Conservation (phyloP, 176 grass and related monocot species). For the Eremochloa ophiuroides region DNA sequence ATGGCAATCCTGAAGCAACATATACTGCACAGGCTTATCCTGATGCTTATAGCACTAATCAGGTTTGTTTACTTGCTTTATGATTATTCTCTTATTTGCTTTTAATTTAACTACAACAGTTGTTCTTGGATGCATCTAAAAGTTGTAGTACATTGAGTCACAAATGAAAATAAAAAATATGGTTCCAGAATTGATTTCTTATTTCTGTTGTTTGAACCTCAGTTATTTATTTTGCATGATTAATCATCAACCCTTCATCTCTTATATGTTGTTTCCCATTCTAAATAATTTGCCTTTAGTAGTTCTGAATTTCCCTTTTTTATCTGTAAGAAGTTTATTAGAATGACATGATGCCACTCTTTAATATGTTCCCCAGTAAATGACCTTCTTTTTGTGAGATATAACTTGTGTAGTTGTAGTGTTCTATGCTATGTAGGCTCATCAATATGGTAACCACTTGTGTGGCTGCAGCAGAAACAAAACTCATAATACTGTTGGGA, state of each 20-base stretch:
- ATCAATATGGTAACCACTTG: background rate
- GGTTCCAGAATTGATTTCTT: background rate
- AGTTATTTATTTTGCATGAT: background rate
- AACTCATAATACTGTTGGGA: background rate
- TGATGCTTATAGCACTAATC: constrained; percentile 54
- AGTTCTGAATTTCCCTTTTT: background rate
- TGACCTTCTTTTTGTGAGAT: background rate
- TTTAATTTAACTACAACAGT: background rate
- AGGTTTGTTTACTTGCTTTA: constrained; percentile 42
- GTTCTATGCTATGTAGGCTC: background rate
- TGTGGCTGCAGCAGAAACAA: background rate
- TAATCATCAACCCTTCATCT: background rate
- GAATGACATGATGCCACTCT: background rate
- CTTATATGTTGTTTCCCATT: background rate
- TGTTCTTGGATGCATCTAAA: constrained; percentile 13
- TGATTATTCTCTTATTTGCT: constrained; percentile 6
- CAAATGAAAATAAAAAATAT: background rate
- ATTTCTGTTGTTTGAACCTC: background rate
- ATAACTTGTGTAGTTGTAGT: background rate
- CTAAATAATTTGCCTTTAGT: background rate
- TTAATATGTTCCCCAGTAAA: background rate
- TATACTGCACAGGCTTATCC: constrained; percentile 34
- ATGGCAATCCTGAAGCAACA: constrained; percentile 27
- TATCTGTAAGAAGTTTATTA: background rate
- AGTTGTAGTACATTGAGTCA: background rate